A percentile compares a stretch with the other conserved stretches of the same genome.
phyloP scores from a whole-genome alignment of 441 rosid species.

The Populus tomentosa region DNA sequence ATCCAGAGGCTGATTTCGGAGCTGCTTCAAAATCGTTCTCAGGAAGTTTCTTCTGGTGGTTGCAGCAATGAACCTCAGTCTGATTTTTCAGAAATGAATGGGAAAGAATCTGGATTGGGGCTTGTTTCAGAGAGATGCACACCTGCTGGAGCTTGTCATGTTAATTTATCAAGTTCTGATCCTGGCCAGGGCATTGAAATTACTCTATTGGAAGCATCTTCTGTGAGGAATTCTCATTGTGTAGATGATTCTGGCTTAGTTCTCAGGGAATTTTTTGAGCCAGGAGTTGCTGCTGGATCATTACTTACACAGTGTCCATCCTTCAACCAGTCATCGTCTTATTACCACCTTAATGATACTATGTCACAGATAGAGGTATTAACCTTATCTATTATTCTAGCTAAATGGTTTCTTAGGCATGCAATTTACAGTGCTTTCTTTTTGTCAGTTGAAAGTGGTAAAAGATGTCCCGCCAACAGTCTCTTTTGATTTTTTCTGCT shows the following conservation, averaged over 20 bases:
- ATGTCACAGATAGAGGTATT: slow-evolving; percentile 63
- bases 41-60: slow-evolving; percentile 27
- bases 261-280: slow-evolving; percentile 72
- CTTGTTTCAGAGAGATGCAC: slow-evolving; percentile 39
- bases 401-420: background rate
- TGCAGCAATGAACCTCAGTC: slow-evolving; percentile 37
- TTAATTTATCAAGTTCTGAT: slow-evolving; percentile 42
- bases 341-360: slow-evolving; percentile 49
- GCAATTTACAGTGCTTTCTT: background rate
- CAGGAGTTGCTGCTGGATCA: slow-evolving; percentile 65
- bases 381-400: slow-evolving; percentile 1
- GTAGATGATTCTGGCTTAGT: slow-evolving; percentile 70
- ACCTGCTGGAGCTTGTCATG: slow-evolving; percentile 37
- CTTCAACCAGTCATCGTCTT: slow-evolving; percentile 53
- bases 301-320: slow-evolving; percentile 61
- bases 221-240: slow-evolving; percentile 52
- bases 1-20: slow-evolving; percentile 53
- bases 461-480: background rate
- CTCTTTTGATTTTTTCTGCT: background rate
- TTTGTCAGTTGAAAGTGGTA: background rate
- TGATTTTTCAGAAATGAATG: slow-evolving; percentile 38
- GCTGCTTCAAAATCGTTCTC: slow-evolving; percentile 39
- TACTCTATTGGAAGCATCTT: slow-evolving; percentile 58
- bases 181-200: slow-evolving; percentile 63
- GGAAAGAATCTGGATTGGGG: slow-evolving; percentile 34